Base-by-base conservation (phyloP, 2,329 filamentous ascomycete species). In the Alternaria sp. region DNA sequence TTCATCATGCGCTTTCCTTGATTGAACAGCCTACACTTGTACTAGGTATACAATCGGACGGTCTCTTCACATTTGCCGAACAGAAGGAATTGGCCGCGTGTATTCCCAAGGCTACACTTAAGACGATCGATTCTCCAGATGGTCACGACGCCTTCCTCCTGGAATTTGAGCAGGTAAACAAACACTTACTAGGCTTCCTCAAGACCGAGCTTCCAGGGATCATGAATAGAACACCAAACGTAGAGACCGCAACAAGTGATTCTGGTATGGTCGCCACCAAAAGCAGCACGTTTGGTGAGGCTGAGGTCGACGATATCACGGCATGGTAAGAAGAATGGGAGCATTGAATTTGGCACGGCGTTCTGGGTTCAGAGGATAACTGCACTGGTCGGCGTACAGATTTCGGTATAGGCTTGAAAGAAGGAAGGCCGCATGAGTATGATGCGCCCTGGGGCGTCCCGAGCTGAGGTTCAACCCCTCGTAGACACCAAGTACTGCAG, bases 91-190 rank as follows among this genome's bases (percentile, higher is more conserved):
- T 99, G 57, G 96, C 95, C 0, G 87, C 89, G 37, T 88, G 91
- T 63, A 93, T 98, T 66, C 90, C 90, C 4, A 85, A 95, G 71
- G 90, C 92, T 1, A 87, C 88, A 11, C 83, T 99, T 25, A 90
- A 93, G 80, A 93, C 90, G 50, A 99, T 99, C 63, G 93, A 98
- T 74, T 96, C 92, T 64, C 92, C 93, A 0, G 96, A 99, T 78
- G 96, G 96, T 1, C 96, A 99, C 74, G 96, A 99, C 80, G 96
- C 96, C 0, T 99, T 99, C 80, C 81, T 99, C 74, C 83, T 99
- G 58, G 95, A 99, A 80, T 99, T 99, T 76, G 93, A 97, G 83
- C 95, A 98, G 82, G 96, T 98, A 63, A 99, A 99, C 81, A 86
- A 84, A 30, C 93, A 97, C 77, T 89, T 97, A 54, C 82, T 97